Evolutionary conservation across 495 filamentous ascomycete genomes (phyloP).

Genomic region (Penicillium antarcticum): DNA sequence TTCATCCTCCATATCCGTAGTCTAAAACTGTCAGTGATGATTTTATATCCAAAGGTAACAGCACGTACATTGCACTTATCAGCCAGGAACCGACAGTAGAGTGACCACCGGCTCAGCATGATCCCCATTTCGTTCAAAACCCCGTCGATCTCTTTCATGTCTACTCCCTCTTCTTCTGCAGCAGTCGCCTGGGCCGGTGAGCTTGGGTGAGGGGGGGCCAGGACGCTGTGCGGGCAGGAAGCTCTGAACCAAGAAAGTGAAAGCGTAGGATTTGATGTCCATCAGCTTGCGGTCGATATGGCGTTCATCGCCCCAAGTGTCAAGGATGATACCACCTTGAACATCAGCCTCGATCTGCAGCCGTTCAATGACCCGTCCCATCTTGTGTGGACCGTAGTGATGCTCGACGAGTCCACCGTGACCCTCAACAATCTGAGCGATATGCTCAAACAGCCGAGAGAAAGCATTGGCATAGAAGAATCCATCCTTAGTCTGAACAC

Average conservation of each 20-base stretch:
- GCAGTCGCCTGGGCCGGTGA: constrained; percentile 65
- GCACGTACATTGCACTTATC: constrained; percentile 72
- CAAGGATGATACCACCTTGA: constrained; percentile 94
- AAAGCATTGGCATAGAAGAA: constrained; percentile 92
- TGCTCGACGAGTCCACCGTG: constrained; percentile 87
- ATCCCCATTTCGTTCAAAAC: constrained; percentile 80
- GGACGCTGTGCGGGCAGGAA: constrained; percentile 71
- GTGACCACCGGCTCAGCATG: constrained; percentile 91
- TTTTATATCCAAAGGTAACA: constrained; percentile 3
- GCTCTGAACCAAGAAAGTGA: constrained; percentile 93
- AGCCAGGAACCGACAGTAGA: constrained; percentile 86
- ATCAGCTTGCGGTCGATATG: constrained; percentile 79
- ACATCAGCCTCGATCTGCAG: constrained; percentile 93
- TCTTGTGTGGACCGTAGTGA: constrained; percentile 87
- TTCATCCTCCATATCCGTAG: constrained; percentile 20
- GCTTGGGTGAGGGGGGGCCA: constrained; percentile 47
- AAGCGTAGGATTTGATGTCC: constrained; percentile 94
- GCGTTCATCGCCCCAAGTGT: constrained; percentile 92
- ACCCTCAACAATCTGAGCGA: constrained; percentile 90
- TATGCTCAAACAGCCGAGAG: constrained; percentile 93
- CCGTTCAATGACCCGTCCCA: constrained; percentile 93
- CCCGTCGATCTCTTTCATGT: constrained; percentile 91
- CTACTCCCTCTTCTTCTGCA: constrained; percentile 81
- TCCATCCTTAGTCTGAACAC: constrained; percentile 60
- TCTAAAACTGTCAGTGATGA: constrained; percentile 16